Base-by-base conservation (phyloP, 1,284 basidiomycete genomes). In the Rhodotorula mucilaginosa region DNA sequence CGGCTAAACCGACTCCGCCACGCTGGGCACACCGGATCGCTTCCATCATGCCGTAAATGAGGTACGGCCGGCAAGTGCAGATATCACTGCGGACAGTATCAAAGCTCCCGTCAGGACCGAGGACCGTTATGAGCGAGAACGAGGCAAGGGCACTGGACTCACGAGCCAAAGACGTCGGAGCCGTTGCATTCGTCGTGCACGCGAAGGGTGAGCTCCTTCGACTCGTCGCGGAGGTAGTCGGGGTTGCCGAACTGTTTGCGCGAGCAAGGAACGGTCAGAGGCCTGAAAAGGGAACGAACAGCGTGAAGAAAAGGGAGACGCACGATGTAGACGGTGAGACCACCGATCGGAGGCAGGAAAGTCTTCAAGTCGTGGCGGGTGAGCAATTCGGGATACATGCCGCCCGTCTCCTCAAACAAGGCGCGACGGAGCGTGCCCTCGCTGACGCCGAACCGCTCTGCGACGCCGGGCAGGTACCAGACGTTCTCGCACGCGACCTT, bases 311-410 rank as follows among this genome's bases (percentile, higher is more conserved):
- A 1, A n/a, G 5, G 52, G 15, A 12, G 6, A 84, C 72, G 79
- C 89, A 92, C 93, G 77, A 98, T 97, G 82, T 98, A 98, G 15
- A 93, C 92, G 0, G 94, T 96, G 78, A 94, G 81, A 52, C 89
- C 89, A 4, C 93, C 93, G 74, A 98, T 97, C 0, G 95, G 96
- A 0, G 96, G 95, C 1, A 97, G 85, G 86, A 97, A 97, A 34
- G 94, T 86, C 81, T 96, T 95, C 83, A 98, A 90, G 80, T 97
- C 93, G 1, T 92, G 93, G 21, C 95, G 88, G 16, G 95, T 97
- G 77, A 98, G 89, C 61, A 98, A 87, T 78, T 98, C 95, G 3
- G 94, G 94, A 81, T 97, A 96, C 29, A 52, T 46, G n/a, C 73
- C 78, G 23, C 78, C 78, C 6, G 83, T 84, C 71, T 97, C 94